These are phyloP conservation scores for Lipomyces orientalis DNA, from an alignment of 805 yeast genomes.

Conservation along the genomic window DNA sequence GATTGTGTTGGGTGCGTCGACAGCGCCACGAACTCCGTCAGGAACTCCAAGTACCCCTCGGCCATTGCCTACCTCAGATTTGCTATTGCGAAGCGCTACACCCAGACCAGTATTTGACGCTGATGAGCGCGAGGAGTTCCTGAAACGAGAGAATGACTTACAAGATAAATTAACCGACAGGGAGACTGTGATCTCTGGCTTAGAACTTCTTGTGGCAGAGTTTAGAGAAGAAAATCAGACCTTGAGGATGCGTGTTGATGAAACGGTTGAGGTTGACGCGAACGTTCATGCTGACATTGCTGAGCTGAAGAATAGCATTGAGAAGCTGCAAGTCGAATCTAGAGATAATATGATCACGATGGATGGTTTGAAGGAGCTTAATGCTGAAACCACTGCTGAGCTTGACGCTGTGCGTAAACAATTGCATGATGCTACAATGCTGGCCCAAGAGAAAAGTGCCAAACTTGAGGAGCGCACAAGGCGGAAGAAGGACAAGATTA, in stretches of 20 bases:
- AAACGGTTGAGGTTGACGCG: conserved; percentile 6
- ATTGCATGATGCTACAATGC: conserved; percentile 24
- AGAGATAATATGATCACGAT: conserved; percentile 28
- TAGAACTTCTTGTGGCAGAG: conserved; percentile 30
- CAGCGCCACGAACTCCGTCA: conserved; percentile 6
- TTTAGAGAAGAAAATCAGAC: conserved; percentile 22
- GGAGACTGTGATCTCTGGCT: conserved; percentile 38
- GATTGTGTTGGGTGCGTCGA: conserved; percentile 30
- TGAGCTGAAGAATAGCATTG: conserved; percentile 24
- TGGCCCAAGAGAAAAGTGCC: conserved; percentile 12
- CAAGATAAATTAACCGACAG: conserved; percentile 44
- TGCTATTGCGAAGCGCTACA: conserved; percentile 15
- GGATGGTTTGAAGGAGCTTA: conserved; percentile 34
- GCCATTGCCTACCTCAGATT: conserved; percentile 5
- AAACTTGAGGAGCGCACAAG: conserved; percentile 23
- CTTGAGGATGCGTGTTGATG: conserved; percentile 18
- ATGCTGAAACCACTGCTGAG: conserved; percentile 36
- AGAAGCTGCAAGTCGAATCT: conserved; percentile 30
- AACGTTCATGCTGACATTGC: conserved; percentile 10
- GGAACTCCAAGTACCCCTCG: conserved; percentile 22
- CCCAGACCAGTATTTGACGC: conserved; percentile 24
- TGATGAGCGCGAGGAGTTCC: conserved; percentile 38
- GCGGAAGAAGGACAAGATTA: conserved; percentile 31
- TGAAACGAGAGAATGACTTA: conserved; percentile 44
- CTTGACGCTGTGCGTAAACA: conserved; percentile 32